These are phyloP conservation scores for Torulaspora maleeae DNA, from an alignment of 805 yeast genomes.

Conservation along the genomic window DNA sequence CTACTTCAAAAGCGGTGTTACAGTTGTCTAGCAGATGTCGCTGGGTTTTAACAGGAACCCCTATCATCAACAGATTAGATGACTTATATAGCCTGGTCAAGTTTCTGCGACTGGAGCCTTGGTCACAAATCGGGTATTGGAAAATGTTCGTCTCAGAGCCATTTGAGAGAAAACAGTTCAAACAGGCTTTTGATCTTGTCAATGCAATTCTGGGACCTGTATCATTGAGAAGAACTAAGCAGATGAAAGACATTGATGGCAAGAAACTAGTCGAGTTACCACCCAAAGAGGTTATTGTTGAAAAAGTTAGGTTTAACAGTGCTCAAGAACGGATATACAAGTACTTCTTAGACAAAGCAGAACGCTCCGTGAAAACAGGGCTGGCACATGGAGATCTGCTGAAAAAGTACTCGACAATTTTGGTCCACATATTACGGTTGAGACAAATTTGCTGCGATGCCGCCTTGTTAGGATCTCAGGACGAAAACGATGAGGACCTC, in stretches of 20 bases:
- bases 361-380: conserved; percentile 54
- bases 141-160: conserved; percentile 78
- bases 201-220: conserved; percentile 82
- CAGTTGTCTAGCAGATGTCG: conserved; percentile 58
- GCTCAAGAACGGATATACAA: conserved; percentile 63
- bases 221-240: conserved; percentile 76
- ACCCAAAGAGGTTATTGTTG: conserved; percentile 63
- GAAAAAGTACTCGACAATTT: conserved; percentile 68
- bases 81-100: conserved; percentile 75
- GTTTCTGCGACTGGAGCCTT: conserved; percentile 78
- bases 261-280: conserved; percentile 72
- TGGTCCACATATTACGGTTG: conserved; percentile 76
- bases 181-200: conserved; percentile 76
- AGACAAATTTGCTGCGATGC: conserved; percentile 89
- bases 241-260: conserved; percentile 73
- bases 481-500: conserved; percentile 51
- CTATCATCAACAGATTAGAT: conserved; percentile 82
- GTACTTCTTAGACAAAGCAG: conserved; percentile 64
- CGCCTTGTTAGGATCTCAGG: conserved; percentile 49
- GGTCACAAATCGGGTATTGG: conserved; percentile 86
- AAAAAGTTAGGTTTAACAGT: conserved; percentile 60
- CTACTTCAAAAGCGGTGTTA: conserved; percentile 73
- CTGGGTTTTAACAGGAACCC: conserved; percentile 93
- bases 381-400: conserved; percentile 62
- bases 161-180: conserved; percentile 66